Evolutionary conservation across 768 basidiomycete species (phyloP).

Genomic region (Mycena polygramma): DNA sequence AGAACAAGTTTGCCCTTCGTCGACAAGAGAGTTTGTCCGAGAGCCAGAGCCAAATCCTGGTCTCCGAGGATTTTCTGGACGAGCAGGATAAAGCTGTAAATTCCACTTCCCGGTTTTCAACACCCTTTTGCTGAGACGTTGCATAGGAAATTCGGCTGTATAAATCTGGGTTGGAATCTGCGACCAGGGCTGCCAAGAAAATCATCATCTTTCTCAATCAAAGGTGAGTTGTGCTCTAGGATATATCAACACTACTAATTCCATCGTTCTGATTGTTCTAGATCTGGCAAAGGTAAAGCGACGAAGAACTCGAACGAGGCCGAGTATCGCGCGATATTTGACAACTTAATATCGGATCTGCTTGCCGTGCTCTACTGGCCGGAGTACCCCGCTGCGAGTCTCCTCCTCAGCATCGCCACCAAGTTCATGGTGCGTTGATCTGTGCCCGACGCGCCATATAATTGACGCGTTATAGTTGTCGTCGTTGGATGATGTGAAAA

Average conservation of each 20-base stretch:
- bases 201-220: conserved; percentile 85
- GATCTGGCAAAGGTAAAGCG: conserved; percentile 88
- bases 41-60: conserved; percentile 48
- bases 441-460: no score
- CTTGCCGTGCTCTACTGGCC: conserved; percentile 93
- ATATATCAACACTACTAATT: not conserved
- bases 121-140: conserved; percentile 6
- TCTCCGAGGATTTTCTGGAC: conserved; percentile 68
- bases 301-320: conserved; percentile 94
- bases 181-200: conserved; percentile 86
- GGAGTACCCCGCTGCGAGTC: conserved; percentile 95
- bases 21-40: conserved; percentile 75
- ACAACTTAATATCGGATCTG: conserved; percentile 90
- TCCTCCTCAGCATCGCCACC: conserved; percentile 84
- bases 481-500: conserved; percentile 86
- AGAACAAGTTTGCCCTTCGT: conserved; percentile 70
- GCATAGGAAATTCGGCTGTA: conserved; percentile 80
- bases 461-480: conserved; percentile 66
- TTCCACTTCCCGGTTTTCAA: conserved; percentile 4
- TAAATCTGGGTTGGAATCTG: conserved; percentile 80
- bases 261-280: conserved; percentile 50
- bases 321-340: conserved; percentile 94
- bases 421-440: conserved; percentile 89
- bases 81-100: conserved; percentile 77
- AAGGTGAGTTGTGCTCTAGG: conserved; percentile 51